Percentiles rank a stretch among this genome's conserved stretches.
Evolutionary conservation across 345 rosid species (phyloP).

Genomic region (Arabidopsis suecica): DNA sequence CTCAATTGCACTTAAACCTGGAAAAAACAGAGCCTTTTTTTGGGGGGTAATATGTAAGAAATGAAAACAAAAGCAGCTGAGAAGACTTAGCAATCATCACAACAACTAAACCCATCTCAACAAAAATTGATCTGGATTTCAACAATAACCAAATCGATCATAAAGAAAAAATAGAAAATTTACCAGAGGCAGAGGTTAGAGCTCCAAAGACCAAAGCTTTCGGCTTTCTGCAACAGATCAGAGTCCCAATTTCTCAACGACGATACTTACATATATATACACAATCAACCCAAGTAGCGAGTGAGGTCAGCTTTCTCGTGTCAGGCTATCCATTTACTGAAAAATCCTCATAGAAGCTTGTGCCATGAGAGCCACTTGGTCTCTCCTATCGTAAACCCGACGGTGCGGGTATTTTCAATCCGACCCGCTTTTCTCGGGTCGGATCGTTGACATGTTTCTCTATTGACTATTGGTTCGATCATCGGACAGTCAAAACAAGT

Average conservation of each 20-base stretch:
- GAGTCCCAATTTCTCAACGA: not conserved
- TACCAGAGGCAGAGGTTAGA: slow-evolving; percentile 25
- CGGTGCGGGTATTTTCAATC: slow-evolving; percentile 33
- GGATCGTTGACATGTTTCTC: slow-evolving; percentile 29
- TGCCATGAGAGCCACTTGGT: slow-evolving; percentile 45
- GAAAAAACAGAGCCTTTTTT: not conserved
- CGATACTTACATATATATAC: slow-evolving; percentile 11
- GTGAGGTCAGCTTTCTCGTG: slow-evolving; percentile 32
- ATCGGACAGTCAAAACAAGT: slow-evolving; percentile 18
- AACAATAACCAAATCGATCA: not conserved
- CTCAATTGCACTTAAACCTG: not conserved
- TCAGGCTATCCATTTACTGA: slow-evolving; percentile 26
- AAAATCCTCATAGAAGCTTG: slow-evolving; percentile 25
- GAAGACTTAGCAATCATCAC: not conserved
- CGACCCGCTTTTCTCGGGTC: slow-evolving; percentile 23
- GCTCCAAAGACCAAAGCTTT: slow-evolving; percentile 21
- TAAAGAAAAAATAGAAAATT: not conserved
- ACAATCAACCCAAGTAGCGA: slow-evolving; percentile 12
- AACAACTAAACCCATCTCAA: not conserved
- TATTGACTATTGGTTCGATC: not conserved
- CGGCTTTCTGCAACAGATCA: not conserved
- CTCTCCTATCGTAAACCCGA: slow-evolving; percentile 21
- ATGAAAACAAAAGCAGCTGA: not conserved
- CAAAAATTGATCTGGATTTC: not conserved
- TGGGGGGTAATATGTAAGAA: not conserved